Evolutionary conservation across 768 basidiomycete species (phyloP).

Genomic region (Galerina marginata): DNA sequence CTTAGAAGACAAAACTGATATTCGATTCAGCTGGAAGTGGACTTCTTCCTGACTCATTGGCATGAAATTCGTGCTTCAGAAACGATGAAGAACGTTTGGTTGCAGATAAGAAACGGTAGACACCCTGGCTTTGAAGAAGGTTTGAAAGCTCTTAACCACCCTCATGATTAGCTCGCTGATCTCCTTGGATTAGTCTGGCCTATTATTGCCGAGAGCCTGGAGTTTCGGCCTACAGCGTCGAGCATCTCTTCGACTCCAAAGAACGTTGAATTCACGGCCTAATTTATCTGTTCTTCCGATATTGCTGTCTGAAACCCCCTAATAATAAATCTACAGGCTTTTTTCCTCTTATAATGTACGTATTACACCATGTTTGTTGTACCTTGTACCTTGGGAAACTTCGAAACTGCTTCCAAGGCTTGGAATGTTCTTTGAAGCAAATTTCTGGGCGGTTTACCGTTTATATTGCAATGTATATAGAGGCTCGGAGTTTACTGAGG

Average conservation of each 20-base stretch:
- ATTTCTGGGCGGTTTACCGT: too few species aligned
- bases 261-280: not conserved
- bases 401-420: too few species aligned
- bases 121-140: constrained; percentile 92
- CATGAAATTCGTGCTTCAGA: constrained; percentile 81
- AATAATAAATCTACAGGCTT: too few species aligned
- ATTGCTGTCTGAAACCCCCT: too few species aligned
- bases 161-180: not conserved
- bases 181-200: constrained; percentile 60
- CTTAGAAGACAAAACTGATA: not conserved
- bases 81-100: constrained; percentile 83
- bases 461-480: too few species aligned
- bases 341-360: too few species aligned
- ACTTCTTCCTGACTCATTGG: constrained; percentile 85
- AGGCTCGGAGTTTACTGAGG: too few species aligned
- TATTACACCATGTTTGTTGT: too few species aligned
- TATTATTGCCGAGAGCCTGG: constrained; percentile 63
- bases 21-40: constrained; percentile 61
- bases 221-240: constrained; percentile 53
- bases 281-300: too few species aligned
- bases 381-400: too few species aligned
- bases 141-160: constrained; percentile 24
- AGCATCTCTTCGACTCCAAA: constrained; percentile 15
- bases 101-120: constrained; percentile 81
- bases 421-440: too few species aligned